These are phyloP conservation scores for Penicillium digitatum DNA, from an alignment of 2,329 filamentous ascomycete species.

Conservation along the genomic window DNA sequence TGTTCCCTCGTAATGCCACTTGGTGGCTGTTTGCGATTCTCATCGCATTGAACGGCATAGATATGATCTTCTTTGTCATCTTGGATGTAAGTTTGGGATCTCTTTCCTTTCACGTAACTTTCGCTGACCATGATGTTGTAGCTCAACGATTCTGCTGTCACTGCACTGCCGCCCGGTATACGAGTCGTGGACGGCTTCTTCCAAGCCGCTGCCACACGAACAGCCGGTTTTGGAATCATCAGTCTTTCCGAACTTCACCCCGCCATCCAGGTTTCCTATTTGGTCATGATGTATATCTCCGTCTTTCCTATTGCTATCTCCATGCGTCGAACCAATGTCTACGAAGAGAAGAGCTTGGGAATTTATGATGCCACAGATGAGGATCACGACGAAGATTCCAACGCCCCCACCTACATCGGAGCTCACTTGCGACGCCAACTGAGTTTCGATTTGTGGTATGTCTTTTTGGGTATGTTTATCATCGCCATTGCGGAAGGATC, in stretches of 20 bases:
- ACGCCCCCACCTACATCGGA: slow-evolving; percentile 76
- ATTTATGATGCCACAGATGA: slow-evolving; percentile 63
- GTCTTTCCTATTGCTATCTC: slow-evolving; percentile 96
- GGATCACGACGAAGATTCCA: slow-evolving; percentile 50
- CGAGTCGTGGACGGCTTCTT: slow-evolving; percentile 84
- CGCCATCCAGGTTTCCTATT: slow-evolving; percentile 86
- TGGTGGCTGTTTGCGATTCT: slow-evolving; percentile 95
- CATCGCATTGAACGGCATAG: slow-evolving; percentile 73
- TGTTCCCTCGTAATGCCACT: slow-evolving; percentile 84
- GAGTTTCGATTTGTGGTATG: slow-evolving; percentile 96
- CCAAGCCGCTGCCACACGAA: slow-evolving; percentile 83
- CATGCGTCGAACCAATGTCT: slow-evolving; percentile 89
- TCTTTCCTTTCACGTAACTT: background rate
- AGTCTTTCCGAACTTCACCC: slow-evolving; percentile 76
- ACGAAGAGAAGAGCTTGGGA: slow-evolving; percentile 71
- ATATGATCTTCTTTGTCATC: slow-evolving; percentile 86
- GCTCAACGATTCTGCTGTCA: slow-evolving; percentile 69
- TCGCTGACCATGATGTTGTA: slow-evolving; percentile 33
- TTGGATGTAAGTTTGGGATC: slow-evolving; percentile 66
- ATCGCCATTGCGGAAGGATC: slow-evolving; percentile 81
- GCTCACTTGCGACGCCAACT: slow-evolving; percentile 88
- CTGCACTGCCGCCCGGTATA: slow-evolving; percentile 64
- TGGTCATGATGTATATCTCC: slow-evolving; percentile 99
- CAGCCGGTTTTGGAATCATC: slow-evolving; percentile 82
- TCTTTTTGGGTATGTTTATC: slow-evolving; percentile 89